Evolutionary conservation across 108 stramenopile genomes (phyloP), one percentile per base, ranked within the genome.

Genomic region (Epipyxis sp.): DNA sequence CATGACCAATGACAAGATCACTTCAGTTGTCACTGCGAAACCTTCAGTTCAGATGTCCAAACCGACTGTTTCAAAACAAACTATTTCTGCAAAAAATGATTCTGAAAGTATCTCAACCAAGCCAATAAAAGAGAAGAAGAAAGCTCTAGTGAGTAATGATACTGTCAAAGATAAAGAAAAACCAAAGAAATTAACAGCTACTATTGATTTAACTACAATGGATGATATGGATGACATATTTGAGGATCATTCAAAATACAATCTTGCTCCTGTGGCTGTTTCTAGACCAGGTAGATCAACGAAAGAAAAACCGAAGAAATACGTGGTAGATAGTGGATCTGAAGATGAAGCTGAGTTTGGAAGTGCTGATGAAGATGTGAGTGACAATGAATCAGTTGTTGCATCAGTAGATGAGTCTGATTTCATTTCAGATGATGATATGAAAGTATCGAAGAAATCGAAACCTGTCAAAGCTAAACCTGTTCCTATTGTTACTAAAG

Each of bases 241-340:
- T 13, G 46, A 50, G 6, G 46, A 50, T 20, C 13, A 50, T 50
- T 6, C 6, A 50, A 20, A 50, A 50, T n/a, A n/a, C n/a, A n/a
- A n/a, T n/a, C n/a, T n/a, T n/a, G n/a, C n/a, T n/a, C n/a, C n/a
- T n/a, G n/a, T n/a, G n/a, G n/a, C n/a, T n/a, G 16, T 25, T 16
- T 57, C 54, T 57, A 57, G 20, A 57, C 20, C 34, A 76, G 76
- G 69, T 61, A 68, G n/a, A 88, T 84, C 80, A 87, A 90, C 79
- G 88, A 90, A 80, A 45, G 42, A 16, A 80, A 89, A 58, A 83
- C 87, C 78, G n/a, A 82, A 77, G 1, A 77, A 69, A 25, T 86
- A 91, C 32, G 87, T 87, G 13, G 86, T 71, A 10, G 87, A 89
- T 34, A 79, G 81, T 0, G 86, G 77, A 37, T 80, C 76, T 46